These are phyloP conservation scores for Alternaria sp. DNA, from an alignment of 2,329 filamentous ascomycete species.

Conservation along the genomic window DNA sequence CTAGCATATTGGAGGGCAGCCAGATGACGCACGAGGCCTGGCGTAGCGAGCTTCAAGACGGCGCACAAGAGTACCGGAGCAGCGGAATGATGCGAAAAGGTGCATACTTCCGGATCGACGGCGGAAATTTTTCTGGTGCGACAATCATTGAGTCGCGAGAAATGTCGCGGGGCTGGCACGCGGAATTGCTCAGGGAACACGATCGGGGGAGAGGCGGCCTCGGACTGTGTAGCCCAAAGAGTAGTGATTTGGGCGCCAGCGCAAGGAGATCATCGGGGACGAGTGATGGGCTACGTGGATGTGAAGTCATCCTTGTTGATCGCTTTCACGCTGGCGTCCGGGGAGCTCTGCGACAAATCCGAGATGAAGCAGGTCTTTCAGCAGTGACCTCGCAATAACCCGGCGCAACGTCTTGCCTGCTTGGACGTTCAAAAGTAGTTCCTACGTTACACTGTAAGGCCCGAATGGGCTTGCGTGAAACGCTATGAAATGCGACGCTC, in stretches of 20 bases:
- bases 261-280: conserved; percentile 27
- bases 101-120: conserved; percentile 19
- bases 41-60: conserved; percentile 12
- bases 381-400: conserved; percentile 20
- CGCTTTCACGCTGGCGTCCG: conserved; percentile 21
- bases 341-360: conserved; percentile 14
- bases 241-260: conserved; percentile 19
- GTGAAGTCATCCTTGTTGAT: conserved; percentile 30
- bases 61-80: conserved; percentile 23
- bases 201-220: conserved; percentile 1
- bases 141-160: conserved; percentile 24
- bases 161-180: conserved; percentile 10
- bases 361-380: conserved; percentile 12
- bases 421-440: conserved; percentile 20
- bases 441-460: conserved; percentile 11
- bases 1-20: conserved; percentile 8
- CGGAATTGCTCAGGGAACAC: conserved; percentile 7
- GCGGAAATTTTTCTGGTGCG: conserved; percentile 21
- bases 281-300: conserved; percentile 11
- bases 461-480: conserved; percentile 30
- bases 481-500: conserved; percentile 34
- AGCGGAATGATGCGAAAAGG: conserved; percentile 19
- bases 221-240: conserved; percentile 10
- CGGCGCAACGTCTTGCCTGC: conserved; percentile 15
- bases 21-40: conserved; percentile 1